Evolutionary conservation across 306 rosid species (phyloP), one percentile per base, ranked within the genome.

Genomic region (Cyamopsis tetragonoloba): DNA sequence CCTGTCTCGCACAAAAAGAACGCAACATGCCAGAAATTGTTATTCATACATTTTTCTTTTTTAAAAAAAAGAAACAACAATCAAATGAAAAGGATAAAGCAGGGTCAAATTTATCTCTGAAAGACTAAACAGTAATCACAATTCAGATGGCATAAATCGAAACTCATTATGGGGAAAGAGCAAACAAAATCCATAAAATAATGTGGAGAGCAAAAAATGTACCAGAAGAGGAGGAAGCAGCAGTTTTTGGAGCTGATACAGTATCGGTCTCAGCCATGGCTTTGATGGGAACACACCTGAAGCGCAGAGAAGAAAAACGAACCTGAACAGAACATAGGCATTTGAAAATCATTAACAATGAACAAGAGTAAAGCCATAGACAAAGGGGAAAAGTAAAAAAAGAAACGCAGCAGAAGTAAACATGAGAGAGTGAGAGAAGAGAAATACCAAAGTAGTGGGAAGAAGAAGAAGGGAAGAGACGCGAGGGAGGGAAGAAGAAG

Each of bases 251-350:
- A 11, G 18, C 37, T 18, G 84, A 48, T 31, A 75, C 4, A 5
- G 84, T 31, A 15, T 76, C 81, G 28, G 66, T 62, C 4, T 85
- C 72, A 17, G 95, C 85, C 96, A 92, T 87, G 50, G 89, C 87
- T 76, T 64, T 83, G 77, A 87, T 69, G 30, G 83, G 70, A 26
- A 63, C 9, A 44, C 62, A 77, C 66, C 72, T 66, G 49, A 75
- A 70, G 35, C 41, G 73, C 49, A 70, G 63, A 24, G 78, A 65
- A 35, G 77, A 71, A 0, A 76, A 70, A 48, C 47, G 69, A 54
- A 70, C 47, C 67, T 77, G 78, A 47, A 35, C 49, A 38, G 78
- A 47, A 35, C 49, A 38, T 20, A 41, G 10, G 49, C 75, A 59
- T 62, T 41, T 37, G 49, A 62, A 58, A 72, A 67, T 61, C 74